Evolutionary conservation across 1,284 basidiomycete genomes (phyloP), one percentile per base, ranked within the genome.

Genomic region (Irpex rosettiformis): DNA sequence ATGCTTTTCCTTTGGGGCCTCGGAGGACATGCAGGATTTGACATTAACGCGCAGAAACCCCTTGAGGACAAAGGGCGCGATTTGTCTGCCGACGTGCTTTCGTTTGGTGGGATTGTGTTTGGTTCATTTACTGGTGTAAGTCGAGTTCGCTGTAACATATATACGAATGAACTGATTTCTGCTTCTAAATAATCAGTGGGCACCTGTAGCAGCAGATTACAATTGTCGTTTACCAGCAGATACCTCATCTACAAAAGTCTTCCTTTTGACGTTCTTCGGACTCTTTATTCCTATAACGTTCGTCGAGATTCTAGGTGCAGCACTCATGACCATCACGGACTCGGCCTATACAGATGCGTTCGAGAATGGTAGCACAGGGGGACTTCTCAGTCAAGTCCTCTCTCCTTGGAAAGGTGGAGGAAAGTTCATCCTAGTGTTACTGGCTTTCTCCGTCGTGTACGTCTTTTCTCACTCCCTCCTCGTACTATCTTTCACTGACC

Each of bases 61-160:
- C 55, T 71, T 0, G 79, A 85, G 67, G 80, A 78, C 33, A 75
- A 68, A 0, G 83, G 82, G 25, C 67, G 71, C 13, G 72, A 76
- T 6, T 70, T 80, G 16, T 73, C 73, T 4, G 75, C 73, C 1
- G 75, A 79, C 69, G 73, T 88, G 22, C 71, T 89, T 5, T 76
- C 74, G 49, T 86, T 84, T 60, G 83, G 84, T 3, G 77, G 81
- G 7, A 81, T 86, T 63, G 74, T 86, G 13, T 87, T 86, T 64
- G 81, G 77, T 10, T 79, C 77, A 0, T 75, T 78, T 53, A 73
- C 72, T 42, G 82, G 81, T 6, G 81, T 75, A 69, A 66, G 74
- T 67, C 51, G 37, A 18, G 33, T 22, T 16, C 25, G 6, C 43
- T 29, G 42, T n/a, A n/a, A n/a, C n/a, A n/a, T 33, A 22, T 53